phyloP scores from a whole-genome alignment of 23 red algal species.

The Pyropia yezoensis region DNA sequence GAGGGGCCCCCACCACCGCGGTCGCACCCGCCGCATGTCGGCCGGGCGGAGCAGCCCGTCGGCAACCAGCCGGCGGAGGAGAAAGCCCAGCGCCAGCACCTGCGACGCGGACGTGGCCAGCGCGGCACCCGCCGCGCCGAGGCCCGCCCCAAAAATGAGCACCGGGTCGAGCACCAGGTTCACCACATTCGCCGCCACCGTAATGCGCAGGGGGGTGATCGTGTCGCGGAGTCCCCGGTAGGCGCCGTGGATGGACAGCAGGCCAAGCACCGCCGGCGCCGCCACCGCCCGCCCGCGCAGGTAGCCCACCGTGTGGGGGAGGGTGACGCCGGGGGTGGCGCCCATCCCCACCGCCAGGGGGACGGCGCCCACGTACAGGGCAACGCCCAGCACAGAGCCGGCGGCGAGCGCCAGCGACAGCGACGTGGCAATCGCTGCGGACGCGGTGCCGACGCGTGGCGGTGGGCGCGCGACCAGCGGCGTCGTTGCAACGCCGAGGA shows the following conservation, averaged over 20 bases:
- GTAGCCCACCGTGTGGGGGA: conserved; percentile 38
- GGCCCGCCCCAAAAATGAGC: conserved; percentile 34
- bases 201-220: conserved; percentile 46
- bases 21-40: conserved; percentile 18
- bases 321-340: conserved; percentile 7
- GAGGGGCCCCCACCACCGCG: conserved; percentile 5
- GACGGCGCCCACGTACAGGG: conserved; percentile 4
- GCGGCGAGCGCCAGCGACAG: conserved; percentile 35
- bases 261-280: conserved; percentile 42
- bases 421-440: conserved; percentile 13
- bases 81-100: conserved; percentile 17
- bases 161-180: conserved; percentile 60
- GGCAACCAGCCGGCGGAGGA: conserved; percentile 7
- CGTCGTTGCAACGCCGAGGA: conserved; percentile 44
- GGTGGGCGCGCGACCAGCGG: conserved; percentile 31
- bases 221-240: conserved; percentile 52
- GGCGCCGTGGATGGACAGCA: conserved; percentile 34
- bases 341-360: conserved; percentile 19
- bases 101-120: conserved; percentile 54
- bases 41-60: conserved; percentile 1
- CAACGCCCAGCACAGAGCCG: conserved; percentile 11
- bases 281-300: conserved; percentile 39
- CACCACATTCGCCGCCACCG: conserved; percentile 33
- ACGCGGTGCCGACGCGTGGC: not conserved
- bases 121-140: conserved; percentile 66